Percentiles rank a stretch among this genome's conserved stretches.
Conservation (phyloP, 2,329 filamentous ascomycete genomes). For the Cryphonectria naterciae region DNA sequence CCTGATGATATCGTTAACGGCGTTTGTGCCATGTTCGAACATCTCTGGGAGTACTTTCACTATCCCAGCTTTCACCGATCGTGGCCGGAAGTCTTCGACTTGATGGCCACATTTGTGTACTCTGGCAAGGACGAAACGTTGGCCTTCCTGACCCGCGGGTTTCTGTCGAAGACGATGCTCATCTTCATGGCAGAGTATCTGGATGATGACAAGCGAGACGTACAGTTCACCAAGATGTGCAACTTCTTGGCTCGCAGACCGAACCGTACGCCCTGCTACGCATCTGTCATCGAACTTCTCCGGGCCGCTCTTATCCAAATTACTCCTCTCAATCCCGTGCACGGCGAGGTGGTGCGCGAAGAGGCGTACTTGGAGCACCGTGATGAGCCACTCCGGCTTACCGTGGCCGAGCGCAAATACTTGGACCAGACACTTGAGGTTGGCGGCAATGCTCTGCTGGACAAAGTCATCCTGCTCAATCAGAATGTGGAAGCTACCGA, state of each 20-base stretch:
- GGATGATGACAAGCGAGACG: conserved; percentile 50
- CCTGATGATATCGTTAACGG: conserved; percentile 44
- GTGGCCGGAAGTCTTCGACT: conserved; percentile 78
- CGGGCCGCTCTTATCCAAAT: conserved; percentile 49
- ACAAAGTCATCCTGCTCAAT: conserved; percentile 67
- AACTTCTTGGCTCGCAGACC: conserved; percentile 54
- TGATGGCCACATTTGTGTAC: conserved; percentile 68
- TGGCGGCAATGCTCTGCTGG: conserved; percentile 58
- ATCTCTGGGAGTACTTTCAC: conserved; percentile 67
- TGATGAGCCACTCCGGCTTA: conserved; percentile 31
- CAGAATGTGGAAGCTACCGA: conserved; percentile 57
- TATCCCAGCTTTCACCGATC: conserved; percentile 55
- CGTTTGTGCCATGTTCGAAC: conserved; percentile 53
- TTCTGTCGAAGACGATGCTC: conserved; percentile 61
- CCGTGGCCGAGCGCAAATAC: conserved; percentile 27
- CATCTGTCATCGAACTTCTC: conserved; percentile 53
- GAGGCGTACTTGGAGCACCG: conserved; percentile 44
- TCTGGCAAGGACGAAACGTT: conserved; percentile 63
- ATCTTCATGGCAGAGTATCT: conserved; percentile 62
- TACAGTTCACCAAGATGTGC: conserved; percentile 61
- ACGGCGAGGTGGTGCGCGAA: conserved; percentile 35
- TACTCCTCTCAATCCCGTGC: conserved; percentile 34
- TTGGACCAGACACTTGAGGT: conserved; percentile 33
- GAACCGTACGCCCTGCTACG: conserved; percentile 58
- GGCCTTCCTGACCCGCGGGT: conserved; percentile 63